These are phyloP conservation scores for Aspergillus funiculosus DNA, from an alignment of 495 filamentous ascomycete genomes.

Conservation along the genomic window DNA sequence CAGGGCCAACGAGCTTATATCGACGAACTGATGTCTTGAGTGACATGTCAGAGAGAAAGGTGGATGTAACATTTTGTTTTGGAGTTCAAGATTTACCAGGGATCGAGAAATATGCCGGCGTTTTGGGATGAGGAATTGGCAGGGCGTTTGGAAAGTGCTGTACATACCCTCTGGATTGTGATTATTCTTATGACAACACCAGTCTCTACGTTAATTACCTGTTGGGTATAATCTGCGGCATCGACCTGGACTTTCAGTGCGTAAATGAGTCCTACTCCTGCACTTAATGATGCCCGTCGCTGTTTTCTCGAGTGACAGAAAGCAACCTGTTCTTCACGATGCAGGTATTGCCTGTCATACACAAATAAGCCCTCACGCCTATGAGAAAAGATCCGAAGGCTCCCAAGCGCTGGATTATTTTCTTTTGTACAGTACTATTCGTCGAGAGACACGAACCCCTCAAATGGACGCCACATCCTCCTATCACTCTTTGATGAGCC, in stretches of 20 bases:
- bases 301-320: too few species aligned
- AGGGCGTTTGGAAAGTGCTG: slow-evolving; percentile 8
- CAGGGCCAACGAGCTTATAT: slow-evolving; percentile 62
- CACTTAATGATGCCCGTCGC: too few species aligned
- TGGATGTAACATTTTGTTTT: slow-evolving; percentile 4
- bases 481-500: too few species aligned
- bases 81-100: background rate
- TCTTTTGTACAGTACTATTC: background rate
- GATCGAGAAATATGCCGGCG: slow-evolving; percentile 5
- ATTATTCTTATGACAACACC: background rate
- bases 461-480: too few species aligned
- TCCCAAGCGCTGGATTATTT: background rate
- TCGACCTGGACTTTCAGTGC: too few species aligned
- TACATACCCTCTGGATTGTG: slow-evolving; percentile 13
- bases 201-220: background rate
- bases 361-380: too few species aligned
- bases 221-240: too few species aligned
- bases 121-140: background rate
- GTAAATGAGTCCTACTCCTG: too few species aligned
- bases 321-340: too few species aligned
- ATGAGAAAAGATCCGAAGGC: background rate
- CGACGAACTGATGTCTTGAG: slow-evolving; percentile 65
- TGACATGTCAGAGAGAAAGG: background rate
- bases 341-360: too few species aligned
- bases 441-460: too few species aligned